Conservation (phyloP, 768 basidiomycete genomes). For the Calocybe cyanea region DNA sequence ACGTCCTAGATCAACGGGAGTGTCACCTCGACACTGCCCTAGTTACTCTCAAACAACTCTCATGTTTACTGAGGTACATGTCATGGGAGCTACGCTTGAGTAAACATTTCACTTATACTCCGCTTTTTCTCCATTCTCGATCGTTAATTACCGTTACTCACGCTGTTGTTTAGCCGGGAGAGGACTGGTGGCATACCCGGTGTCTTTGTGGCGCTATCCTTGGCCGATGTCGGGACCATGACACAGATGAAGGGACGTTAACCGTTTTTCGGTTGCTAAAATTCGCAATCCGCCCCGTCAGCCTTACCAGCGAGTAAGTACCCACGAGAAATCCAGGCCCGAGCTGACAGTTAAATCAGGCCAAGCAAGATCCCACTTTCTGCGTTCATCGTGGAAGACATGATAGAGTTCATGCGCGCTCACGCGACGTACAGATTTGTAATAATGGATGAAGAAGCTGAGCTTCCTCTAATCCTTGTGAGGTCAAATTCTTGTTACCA, state of each 20-base stretch:
- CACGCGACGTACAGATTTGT: conserved; percentile 94
- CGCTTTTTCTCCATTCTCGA: conserved; percentile 10
- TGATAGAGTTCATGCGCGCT: conserved; percentile 87
- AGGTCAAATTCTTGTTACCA: conserved; percentile 22
- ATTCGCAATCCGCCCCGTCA: conserved; percentile 75
- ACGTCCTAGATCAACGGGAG: conserved; percentile 69
- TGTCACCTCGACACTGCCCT: conserved; percentile 15
- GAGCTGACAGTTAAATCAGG: conserved; percentile 22
- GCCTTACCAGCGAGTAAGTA: conserved; percentile 61
- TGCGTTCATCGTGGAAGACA: conserved; percentile 88
- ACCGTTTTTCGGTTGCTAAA: conserved; percentile 74
- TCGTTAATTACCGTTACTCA: conserved; percentile 8
- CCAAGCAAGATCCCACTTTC: conserved; percentile 61
- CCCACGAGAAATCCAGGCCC: not conserved
- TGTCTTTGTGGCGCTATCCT: conserved; percentile 84
- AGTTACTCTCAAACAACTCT: conserved; percentile 83
- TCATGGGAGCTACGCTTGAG: conserved; percentile 88
- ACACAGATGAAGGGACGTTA: conserved; percentile 24
- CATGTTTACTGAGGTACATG: conserved; percentile 60
- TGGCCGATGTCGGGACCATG: conserved; percentile 63
- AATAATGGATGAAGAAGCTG: conserved; percentile 82
- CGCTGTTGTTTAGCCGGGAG: conserved; percentile 39
- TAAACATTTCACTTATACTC: conserved; percentile 47
- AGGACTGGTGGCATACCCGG: conserved; percentile 61
- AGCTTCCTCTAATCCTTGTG: conserved; percentile 75